Base-by-base conservation (phyloP, 2,329 filamentous ascomycete species). In the Aspergillus sp. region DNA sequence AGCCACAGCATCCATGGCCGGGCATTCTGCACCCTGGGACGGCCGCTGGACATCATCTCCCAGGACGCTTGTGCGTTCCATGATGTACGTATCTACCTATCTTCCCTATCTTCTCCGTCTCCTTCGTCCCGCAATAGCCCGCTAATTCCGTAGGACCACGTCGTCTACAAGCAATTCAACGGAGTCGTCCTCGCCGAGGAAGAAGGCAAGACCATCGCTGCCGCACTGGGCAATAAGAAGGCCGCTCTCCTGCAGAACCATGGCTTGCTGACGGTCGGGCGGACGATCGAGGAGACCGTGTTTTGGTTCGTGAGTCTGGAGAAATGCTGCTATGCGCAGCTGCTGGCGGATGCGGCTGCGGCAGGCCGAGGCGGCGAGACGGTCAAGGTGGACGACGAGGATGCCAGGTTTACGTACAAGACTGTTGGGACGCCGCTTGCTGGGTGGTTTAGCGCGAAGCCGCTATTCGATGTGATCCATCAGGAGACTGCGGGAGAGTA, bases 401-500 rank as follows among this genome's bases (percentile, higher is more conserved):
- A 86, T 52, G 81, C 82, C 1, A 62, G 53, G 11, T 82, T 72
- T 47, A 86, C 82, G 0, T 77, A 74, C 47, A 74, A 79, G 57
- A 69, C 73, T 0, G 64, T 85, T 3, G 82, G 82, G 0, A 71
- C 65, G 0, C 66, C 71, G 11, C 49, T 54, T 20, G 77, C 74
- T 0, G 81, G 81, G 0, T 85, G 73, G 67, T 86, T 86, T 51
- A 76, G 70, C 45, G 81, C 77, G 4, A 78, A 78, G 61, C 80
- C 81, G 11, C 45, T 79, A 41, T 86, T 86, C 60, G 80, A 84
- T 61, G 59, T 83, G 25, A 72, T 81, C 40, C 71, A 78, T 47
- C 69, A 70, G 51, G 74, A 80, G 59, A 72, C 69, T 2, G 61
- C 61, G 14, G 72, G 71, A 2, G 69, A 71, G 8, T 76, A 77